Percentiles rank a stretch among this genome's conserved stretches.
Conservation (phyloP, 768 basidiomycete species). For the Mycena maculata region DNA sequence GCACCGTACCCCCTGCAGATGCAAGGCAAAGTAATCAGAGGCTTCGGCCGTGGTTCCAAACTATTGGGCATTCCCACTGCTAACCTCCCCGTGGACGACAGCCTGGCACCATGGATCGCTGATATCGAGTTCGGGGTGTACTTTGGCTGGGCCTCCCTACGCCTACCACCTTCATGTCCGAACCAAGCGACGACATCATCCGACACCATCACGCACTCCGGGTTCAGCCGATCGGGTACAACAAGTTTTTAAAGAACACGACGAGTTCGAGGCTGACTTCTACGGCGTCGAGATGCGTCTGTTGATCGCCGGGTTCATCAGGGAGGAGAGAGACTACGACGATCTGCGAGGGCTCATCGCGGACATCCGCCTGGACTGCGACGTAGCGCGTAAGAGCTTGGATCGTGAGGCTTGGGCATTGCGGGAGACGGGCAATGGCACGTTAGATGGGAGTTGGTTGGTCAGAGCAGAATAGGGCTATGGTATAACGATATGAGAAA, state of each 20-base stretch:
- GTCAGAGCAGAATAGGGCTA: constrained; percentile 9
- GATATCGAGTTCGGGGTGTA: constrained; percentile 42
- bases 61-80: constrained; percentile 38
- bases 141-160: constrained; percentile 43
- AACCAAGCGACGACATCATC: constrained; percentile 12
- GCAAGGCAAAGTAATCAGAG: constrained; percentile 39
- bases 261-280: constrained; percentile 43
- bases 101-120: constrained; percentile 42
- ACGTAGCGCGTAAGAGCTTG: constrained; percentile 44
- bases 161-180: constrained; percentile 36
- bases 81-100: constrained; percentile 43
- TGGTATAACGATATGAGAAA: not conserved
- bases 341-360: constrained; percentile 38
- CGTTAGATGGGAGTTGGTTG: constrained; percentile 42
- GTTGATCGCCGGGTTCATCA: constrained; percentile 37
- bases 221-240: constrained; percentile 43
- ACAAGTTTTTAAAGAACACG: constrained; percentile 41
- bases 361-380: constrained; percentile 43
- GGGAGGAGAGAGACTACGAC: constrained; percentile 37
- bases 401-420: constrained; percentile 43
- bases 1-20: constrained; percentile 36
- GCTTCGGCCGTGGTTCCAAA: constrained; percentile 38
- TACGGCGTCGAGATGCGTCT: constrained; percentile 47
- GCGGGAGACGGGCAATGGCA: constrained; percentile 41
- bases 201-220: too few relatives aligned